Base-by-base conservation (phyloP, 345 rosid species). In the Corymbia maculata region DNA sequence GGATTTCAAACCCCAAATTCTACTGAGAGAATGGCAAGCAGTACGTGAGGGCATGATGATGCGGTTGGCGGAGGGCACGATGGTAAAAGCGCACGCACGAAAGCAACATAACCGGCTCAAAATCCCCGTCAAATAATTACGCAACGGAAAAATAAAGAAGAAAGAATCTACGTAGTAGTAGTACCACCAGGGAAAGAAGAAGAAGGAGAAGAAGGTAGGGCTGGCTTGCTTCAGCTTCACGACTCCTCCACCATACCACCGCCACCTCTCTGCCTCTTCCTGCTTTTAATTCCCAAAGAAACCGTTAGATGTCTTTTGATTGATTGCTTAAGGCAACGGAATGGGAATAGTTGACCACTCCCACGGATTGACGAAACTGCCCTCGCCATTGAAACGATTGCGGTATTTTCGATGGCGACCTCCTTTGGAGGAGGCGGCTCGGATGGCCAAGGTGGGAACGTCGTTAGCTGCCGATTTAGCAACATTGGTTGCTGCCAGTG, bases 141-240 rank as follows among this genome's bases (percentile, higher is more conserved):
- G 1, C 45, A 32, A 17, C 24, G 4, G 68, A 59, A 59, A 4
- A 24, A 24, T 4, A 1, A 11, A 24, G 0, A 3, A 61, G 1
- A 3, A 26, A 13, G 5, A 32, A 68, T 4, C 45, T 68, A 7
- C 21, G 45, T 11, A 32, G 28, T 21, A 55, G 22, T 55, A 7
- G 59, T 53, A 53, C 10, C 7, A 52, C 19, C 42, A 36, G 42
- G 42, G 42, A 36, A 36, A 53, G 1, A 50, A 50, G 13, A 50
- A 50, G 8, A 24, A 19, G 59, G 4, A 53, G 3, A 53, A 53
- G 59, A 8, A 53, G 28, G 53, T n/a, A 8, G 9, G 82, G 9
- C 4, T 17, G 7, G 82, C 47, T 19, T 19, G 82, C 82, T 36
- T 70, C 47, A 22, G 13, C 47, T 36, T 36, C 82, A 70, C 82